Conservation (phyloP, 176 grass and related monocot genomes). For the Rhipidocladum racemiflorum region DNA sequence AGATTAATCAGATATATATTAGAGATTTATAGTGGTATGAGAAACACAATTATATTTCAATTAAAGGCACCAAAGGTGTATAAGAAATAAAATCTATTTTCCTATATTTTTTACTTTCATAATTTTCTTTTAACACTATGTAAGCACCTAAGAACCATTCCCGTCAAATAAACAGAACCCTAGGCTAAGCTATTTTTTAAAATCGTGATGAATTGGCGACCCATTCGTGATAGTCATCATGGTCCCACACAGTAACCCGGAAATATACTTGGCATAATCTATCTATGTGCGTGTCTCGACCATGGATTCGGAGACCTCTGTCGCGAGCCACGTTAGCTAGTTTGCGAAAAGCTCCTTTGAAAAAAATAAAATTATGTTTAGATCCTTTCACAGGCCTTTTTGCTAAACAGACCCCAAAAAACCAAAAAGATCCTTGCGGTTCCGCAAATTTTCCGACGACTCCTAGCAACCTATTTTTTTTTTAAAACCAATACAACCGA, state of each 20-base stretch:
- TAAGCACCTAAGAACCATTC: neutral
- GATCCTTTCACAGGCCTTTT: too few species aligned
- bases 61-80: neutral
- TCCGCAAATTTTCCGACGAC: too few species aligned
- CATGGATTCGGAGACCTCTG: too few species aligned
- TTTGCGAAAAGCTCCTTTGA: too few species aligned
- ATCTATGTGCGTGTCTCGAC: too few species aligned
- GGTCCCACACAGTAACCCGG: neutral
- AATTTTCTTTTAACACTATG: neutral
- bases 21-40: neutral
- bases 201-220: neutral
- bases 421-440: too few species aligned
- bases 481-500: too few species aligned
- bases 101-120: neutral
- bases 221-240: neutral
- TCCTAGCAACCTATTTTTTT: too few species aligned
- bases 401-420: too few species aligned
- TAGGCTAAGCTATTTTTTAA: neutral
- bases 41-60: neutral
- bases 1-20: neutral
- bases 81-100: neutral
- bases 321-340: too few species aligned
- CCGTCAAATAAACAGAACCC: neutral
- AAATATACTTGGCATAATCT: neutral
- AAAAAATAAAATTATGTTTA: too few species aligned